These are phyloP conservation scores for Penicillium bialowiezense DNA, from an alignment of 495 filamentous ascomycete genomes.

Conservation along the genomic window DNA sequence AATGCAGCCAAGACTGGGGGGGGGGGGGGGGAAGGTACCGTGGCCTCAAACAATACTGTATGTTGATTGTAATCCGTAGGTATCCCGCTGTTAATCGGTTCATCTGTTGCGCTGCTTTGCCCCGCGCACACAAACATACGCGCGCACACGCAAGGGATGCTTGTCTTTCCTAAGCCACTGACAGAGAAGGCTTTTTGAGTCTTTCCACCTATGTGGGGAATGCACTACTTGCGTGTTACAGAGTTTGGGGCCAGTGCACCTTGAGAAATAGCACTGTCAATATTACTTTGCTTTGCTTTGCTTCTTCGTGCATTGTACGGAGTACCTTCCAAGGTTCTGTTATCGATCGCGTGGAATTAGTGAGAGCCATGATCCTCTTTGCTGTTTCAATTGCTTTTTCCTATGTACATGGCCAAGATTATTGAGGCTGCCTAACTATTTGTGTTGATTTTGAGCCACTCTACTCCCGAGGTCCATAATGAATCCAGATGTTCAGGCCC, in stretches of 20 bases:
- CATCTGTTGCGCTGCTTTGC: conserved; percentile 4
- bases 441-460: too few relatives aligned
- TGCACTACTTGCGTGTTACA: not conserved
- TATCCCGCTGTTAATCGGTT: not conserved
- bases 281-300: not conserved
- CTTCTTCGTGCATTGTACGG: not conserved
- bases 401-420: too few relatives aligned
- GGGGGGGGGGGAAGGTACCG: too few relatives aligned
- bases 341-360: conserved; percentile 1
- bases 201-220: not conserved
- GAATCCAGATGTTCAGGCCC: too few relatives aligned
- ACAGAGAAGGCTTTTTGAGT: not conserved
- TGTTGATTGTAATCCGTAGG: not conserved
- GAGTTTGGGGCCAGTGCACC: conserved; percentile 4
- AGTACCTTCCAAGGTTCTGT: too few relatives aligned
- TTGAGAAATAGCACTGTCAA: not conserved
- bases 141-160: conserved; percentile 17
- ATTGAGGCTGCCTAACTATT: too few relatives aligned
- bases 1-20: not conserved
- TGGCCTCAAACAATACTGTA: not conserved
- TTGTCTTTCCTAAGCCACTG: conserved; percentile 6
- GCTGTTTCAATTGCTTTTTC: too few relatives aligned
- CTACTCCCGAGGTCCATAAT: too few relatives aligned
- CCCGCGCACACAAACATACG: conserved; percentile 5
- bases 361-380: not conserved